Base-by-base conservation (phyloP, 345 rosid species). In the Melastoma malabathricum region DNA sequence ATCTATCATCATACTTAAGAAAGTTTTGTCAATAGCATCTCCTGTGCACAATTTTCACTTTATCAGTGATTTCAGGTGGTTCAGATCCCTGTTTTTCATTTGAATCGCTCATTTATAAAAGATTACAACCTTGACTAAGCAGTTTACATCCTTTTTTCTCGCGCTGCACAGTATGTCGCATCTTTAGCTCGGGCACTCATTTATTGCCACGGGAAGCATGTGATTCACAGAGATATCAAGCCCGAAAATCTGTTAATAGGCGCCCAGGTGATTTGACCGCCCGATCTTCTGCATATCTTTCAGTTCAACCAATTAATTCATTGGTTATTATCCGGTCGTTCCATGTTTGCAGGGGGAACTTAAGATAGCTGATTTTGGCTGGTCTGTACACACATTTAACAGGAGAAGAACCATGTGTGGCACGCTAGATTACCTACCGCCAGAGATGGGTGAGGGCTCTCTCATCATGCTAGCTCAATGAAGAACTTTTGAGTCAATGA, bases 341-440 rank as follows among this genome's bases (percentile, higher is more conserved):
- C 38, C 9, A 5, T 29, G 31, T 57, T 54, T 5, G 57, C 73
- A 88, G 99, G 99, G 99, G 48, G 99, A 93, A 66, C 95, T 88
- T 44, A 93, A 93, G 78, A 93, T 93, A 67, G 97, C 99, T 15
- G 99, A 93, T 52, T 93, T 93, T 70, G 99, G 97, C 54, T 93
- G 97, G 99, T 93, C 99, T 0, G 99, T 93, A 15, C 97, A 93
- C 70, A 93, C 97, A 19, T 88, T 93, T 67, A 88, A 85, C 64
- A 83, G 94, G 14, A 83, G 99, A 67, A 68, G 81, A 48, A 93
- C 99, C 18, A 93, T 93, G 97, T 93, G 99, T 10, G 97, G 99
- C 46, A 88, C 99, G 44, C 64, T 93, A 25, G 99, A 93, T 68
- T 93, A 93, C 73, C 89, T 92, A 58, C 95, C 98, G 54, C 98